Evolutionary conservation across 2,329 filamentous ascomycete genomes (phyloP), one percentile per base, ranked within the genome.

Genomic region (Fusarium luffae): DNA sequence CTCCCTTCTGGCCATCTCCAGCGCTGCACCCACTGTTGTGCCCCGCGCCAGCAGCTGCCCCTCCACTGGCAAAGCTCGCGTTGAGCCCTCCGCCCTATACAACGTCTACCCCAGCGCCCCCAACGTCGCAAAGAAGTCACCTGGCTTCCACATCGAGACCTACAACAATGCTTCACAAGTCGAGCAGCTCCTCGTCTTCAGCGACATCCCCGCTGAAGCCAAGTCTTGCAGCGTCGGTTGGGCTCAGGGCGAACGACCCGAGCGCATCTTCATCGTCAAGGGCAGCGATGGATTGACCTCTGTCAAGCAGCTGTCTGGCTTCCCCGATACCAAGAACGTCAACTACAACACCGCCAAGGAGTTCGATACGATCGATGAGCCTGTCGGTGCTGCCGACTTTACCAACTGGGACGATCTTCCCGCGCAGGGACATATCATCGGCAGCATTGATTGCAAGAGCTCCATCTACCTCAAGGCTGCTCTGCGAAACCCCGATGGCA

Each of bases 231-330:
- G 41, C 5, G 64, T 81, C n/a, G 62, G 64, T 14, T 81, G 79
- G 79, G 50, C 47, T 6, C 79, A 81, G n/a, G 82, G 79, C 19
- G 77, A 76, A 10, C 77, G 69, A 65, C 77, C 74, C 56, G 77
- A 80, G 47, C 82, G 79, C 54, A 76, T 77, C 56, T 81, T 83
- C 63, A 76, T 77, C 68, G 80, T 81, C 64, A 69, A 74, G 25
- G 74, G 75, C 19, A 27, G 44, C 23, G 76, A 70, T 56, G 79
- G 73, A 0, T 57, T 76, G 37, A 46, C 76, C 3, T 44, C 59
- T 3, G 54, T 75, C 30, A 69, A 57, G 42, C 76, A 74, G 44
- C 69, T 80, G 8, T 63, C 72, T 9, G 73, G 74, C 21, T 73
- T 77, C 49, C 76, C 75, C 19, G 54, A 52, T 25, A 4, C 54